phyloP scores from a whole-genome alignment of 2,329 filamentous ascomycete species.

The Penicillium sp. region DNA sequence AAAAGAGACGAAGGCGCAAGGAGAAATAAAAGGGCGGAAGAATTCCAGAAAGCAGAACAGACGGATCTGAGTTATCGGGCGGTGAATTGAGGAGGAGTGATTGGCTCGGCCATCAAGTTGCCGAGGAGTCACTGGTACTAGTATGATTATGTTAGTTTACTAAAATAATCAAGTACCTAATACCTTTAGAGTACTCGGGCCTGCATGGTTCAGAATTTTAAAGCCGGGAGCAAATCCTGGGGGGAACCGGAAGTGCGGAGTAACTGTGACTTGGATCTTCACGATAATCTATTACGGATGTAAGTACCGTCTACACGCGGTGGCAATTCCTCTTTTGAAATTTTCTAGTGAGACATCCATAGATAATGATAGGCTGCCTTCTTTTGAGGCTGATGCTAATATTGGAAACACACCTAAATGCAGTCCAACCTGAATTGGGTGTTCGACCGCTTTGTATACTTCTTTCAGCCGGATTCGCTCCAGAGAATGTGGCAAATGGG shows the following conservation, averaged over 20 bases:
- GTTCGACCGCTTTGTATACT: background rate
- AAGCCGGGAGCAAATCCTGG: constrained; percentile 18
- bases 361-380: background rate
- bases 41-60: constrained; percentile 17
- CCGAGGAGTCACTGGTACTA: background rate
- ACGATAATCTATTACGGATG: background rate
- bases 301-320: constrained; percentile 18
- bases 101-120: constrained; percentile 7
- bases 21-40: constrained; percentile 19
- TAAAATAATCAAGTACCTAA: background rate
- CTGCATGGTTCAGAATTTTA: constrained; percentile 8
- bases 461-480: background rate
- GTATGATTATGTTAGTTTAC: fast-evolving
- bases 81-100: constrained; percentile 19
- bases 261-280: constrained; percentile 16
- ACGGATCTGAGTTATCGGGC: constrained; percentile 21
- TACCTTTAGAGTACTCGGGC: constrained; percentile 4
- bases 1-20: constrained; percentile 16
- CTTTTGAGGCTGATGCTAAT: background rate
- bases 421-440: background rate
- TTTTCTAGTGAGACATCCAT: background rate
- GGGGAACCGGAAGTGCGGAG: constrained; percentile 14
- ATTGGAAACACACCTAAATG: background rate
- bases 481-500: background rate
- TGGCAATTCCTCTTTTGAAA: background rate